These are phyloP conservation scores for Allium cepa DNA, from an alignment of 106 monocot genomes.

Conservation along the genomic window DNA sequence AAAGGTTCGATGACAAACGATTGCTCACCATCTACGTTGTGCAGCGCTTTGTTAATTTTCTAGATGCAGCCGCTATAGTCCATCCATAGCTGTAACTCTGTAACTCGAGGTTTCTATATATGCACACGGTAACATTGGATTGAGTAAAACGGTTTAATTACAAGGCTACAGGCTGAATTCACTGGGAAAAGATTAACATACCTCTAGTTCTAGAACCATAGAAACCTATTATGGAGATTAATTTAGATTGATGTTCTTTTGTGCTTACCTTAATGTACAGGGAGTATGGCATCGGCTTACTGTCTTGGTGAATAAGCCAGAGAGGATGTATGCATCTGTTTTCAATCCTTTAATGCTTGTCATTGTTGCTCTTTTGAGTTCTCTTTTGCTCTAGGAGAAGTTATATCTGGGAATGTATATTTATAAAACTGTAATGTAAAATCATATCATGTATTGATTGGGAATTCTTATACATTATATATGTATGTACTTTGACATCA, in stretches of 20 bases:
- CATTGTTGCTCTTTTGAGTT: slow-evolving; percentile 13
- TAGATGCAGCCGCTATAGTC: slow-evolving; percentile 76
- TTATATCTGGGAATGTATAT: slow-evolving; percentile 15
- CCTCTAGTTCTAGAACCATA: slow-evolving; percentile 38
- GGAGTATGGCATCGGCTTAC: slow-evolving; percentile 1
- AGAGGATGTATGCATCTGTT: slow-evolving; percentile 26
- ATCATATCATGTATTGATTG: no score
- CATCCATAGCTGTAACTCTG: slow-evolving; percentile 64
- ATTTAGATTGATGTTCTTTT: background rate
- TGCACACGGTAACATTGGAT: background rate
- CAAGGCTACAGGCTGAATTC: no score
- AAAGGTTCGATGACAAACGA: background rate
- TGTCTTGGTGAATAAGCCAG: slow-evolving; percentile 48
- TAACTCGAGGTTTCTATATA: slow-evolving; percentile 32
- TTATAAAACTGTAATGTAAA: background rate
- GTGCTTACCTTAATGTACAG: slow-evolving; percentile 9
- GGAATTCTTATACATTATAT: no score
- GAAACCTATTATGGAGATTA: background rate
- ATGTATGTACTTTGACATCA: no score
- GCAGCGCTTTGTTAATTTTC: slow-evolving; percentile 55
- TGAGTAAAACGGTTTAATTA: no score
- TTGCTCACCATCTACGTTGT: slow-evolving; percentile 39
- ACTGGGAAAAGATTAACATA: slow-evolving; percentile 1
- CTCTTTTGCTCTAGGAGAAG: slow-evolving; percentile 19
- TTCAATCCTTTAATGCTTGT: slow-evolving; percentile 23